A percentile compares a stretch with the other conserved stretches of the same genome.
phyloP scores from a whole-genome alignment of 768 basidiomycete species.

The Udeniomyces megalosporus region DNA sequence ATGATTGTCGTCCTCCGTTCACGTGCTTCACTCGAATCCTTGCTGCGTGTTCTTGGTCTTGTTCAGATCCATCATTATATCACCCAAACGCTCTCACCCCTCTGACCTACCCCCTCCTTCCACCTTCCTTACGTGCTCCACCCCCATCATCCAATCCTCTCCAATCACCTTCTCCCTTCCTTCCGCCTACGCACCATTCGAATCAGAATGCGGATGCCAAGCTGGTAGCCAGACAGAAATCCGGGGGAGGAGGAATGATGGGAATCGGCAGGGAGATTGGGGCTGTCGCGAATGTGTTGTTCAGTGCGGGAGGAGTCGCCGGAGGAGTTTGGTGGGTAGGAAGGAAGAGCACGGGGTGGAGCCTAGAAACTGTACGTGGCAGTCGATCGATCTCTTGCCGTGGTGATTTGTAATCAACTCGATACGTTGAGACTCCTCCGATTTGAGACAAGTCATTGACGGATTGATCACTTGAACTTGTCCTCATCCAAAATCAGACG shows the following conservation, averaged over 20 bases:
- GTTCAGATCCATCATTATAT: constrained; percentile 1
- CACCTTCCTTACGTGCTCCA: neutral
- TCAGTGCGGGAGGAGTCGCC: constrained; percentile 20
- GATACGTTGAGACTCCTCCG: neutral
- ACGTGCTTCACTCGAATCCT: neutral
- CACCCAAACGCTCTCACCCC: constrained; percentile 5
- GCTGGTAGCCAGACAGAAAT: constrained; percentile 53
- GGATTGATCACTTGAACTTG: neutral
- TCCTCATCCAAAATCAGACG: neutral
- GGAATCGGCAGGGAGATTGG: constrained; percentile 47
- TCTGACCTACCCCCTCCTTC: neutral
- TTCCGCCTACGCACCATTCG: neutral
- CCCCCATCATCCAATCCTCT: neutral
- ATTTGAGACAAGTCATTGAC: neutral
- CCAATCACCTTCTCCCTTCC: neutral
- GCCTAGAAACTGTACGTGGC: constrained; percentile 5
- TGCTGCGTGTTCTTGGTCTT: neutral
- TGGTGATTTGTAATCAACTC: neutral
- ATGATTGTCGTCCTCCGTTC: neutral
- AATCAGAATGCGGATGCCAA: neutral
- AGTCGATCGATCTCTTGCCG: neutral
- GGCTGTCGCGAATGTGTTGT: constrained; percentile 33
- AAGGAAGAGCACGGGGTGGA: constrained; percentile 2
- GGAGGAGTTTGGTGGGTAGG: constrained; percentile 13
- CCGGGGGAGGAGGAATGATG: constrained; percentile 76